Conservation (phyloP, 345 rosid species). For the Hibiscus mutabilis region DNA sequence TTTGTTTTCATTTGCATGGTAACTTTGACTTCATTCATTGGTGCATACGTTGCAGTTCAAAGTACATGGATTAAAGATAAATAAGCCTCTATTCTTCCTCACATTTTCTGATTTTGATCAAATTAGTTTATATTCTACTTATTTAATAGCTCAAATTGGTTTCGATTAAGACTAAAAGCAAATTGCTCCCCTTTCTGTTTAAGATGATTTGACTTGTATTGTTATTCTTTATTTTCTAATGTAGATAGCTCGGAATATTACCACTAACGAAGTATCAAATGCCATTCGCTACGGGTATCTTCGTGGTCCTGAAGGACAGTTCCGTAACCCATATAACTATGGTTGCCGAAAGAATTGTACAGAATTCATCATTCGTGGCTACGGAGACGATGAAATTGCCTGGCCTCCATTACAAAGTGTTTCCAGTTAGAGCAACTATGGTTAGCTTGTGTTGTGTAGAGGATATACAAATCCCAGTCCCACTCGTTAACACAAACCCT, state of each 20-base stretch:
- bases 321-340: constrained; percentile 84
- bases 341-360: constrained; percentile 83
- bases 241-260: constrained; percentile 87
- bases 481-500: not conserved
- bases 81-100: not conserved
- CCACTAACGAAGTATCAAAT: constrained; percentile 83
- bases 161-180: not conserved
- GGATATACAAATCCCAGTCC: not conserved
- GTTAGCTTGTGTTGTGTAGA: not conserved
- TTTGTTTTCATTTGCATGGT: constrained; percentile 69
- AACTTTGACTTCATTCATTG: constrained; percentile 42
- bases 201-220: not conserved
- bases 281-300: constrained; percentile 64
- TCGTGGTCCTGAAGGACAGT: constrained; percentile 71
- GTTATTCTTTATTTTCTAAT: not conserved
- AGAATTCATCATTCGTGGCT: constrained; percentile 65
- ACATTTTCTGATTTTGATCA: not conserved
- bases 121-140: not conserved
- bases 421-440: constrained; percentile 26
- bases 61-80: constrained; percentile 36
- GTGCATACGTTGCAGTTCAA: constrained; percentile 55
- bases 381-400: constrained; percentile 72
- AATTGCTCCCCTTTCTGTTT: not conserved
- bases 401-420: constrained; percentile 57
- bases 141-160: not conserved